Base-by-base conservation (phyloP, 306 rosid genomes). In the Alnus rubra region DNA sequence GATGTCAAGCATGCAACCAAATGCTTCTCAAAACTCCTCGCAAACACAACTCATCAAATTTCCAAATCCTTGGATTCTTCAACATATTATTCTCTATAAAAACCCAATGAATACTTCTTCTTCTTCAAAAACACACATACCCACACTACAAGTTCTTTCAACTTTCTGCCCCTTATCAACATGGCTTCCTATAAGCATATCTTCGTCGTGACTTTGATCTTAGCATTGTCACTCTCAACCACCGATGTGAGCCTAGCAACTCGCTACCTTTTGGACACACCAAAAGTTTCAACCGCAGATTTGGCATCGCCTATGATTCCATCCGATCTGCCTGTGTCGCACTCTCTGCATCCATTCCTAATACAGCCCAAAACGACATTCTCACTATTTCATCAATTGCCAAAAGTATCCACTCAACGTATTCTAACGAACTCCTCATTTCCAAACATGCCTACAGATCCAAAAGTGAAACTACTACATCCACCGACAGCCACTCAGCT, bases 391-490 rank as follows among this genome's bases (percentile, higher is more conserved):
- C 10, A 3, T 9, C 79, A 16, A 45, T 23, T 75, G 13, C 59
- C 79, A 5, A 2, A 58, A 47, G 33, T 19, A 11, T 75, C 54
- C 13, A 39, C 68, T 37, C 2, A 64, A 1, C 82, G 81, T 28
- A 49, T 80, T 7, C 76, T 75, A 23, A 79, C 85, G 74, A 71
- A 71, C 18, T 13, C 82, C 78, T 47, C 82, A 9, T 11, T 80
- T 74, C 87, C 79, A 69, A 75, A n/a, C n/a, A 18, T 60, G 9
- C 79, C 85, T 12, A 71, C 74, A 23, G 56, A 55, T 39, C 79
- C 83, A 4, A 80, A 30, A 44, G 45, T 74, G 48, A 80, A 56
- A 13, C 28, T 74, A 0, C 28, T 23, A 10, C 83, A 74, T 64
- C 69, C 83, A 51, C 58, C 64, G 42, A 69, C 83, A 5, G 52